These are phyloP conservation scores for Patellaria atrata DNA, from an alignment of 495 filamentous ascomycete species.

Conservation along the genomic window DNA sequence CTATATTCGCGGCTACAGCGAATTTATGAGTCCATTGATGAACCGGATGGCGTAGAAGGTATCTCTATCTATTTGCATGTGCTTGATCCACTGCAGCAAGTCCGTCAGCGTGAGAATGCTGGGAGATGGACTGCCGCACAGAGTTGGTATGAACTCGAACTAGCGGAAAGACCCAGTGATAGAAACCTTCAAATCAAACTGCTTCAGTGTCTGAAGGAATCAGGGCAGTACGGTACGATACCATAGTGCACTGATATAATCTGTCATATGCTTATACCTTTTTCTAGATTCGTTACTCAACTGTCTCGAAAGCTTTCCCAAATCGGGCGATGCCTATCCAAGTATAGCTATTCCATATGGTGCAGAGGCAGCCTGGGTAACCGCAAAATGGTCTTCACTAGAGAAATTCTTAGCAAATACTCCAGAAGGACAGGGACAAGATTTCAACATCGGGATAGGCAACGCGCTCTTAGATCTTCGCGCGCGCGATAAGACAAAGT, in stretches of 20 bases:
- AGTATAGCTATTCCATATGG: slow-evolving; percentile 60
- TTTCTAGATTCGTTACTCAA: slow-evolving; percentile 62
- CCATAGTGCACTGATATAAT: slow-evolving; percentile 3
- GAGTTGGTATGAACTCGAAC: slow-evolving; percentile 87
- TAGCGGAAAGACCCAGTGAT: slow-evolving; percentile 65
- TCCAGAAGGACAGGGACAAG: slow-evolving; percentile 32
- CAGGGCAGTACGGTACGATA: slow-evolving; percentile 66
- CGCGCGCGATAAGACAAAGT: slow-evolving; percentile 36
- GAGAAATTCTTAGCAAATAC: slow-evolving; percentile 49
- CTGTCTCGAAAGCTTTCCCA: slow-evolving; percentile 62
- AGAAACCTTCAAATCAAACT: slow-evolving; percentile 66
- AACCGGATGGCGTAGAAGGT: slow-evolving; percentile 91
- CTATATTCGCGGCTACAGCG: slow-evolving; percentile 69
- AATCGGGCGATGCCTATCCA: slow-evolving; percentile 31
- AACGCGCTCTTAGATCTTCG: slow-evolving; percentile 53
- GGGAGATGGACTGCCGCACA: slow-evolving; percentile 97
- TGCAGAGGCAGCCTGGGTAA: slow-evolving; percentile 83
- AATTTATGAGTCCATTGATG: slow-evolving; percentile 93
- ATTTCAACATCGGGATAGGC: slow-evolving; percentile 75
- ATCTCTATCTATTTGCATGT: slow-evolving; percentile 73
- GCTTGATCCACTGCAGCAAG: slow-evolving; percentile 78
- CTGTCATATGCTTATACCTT: slow-evolving; percentile 17
- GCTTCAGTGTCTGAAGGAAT: slow-evolving; percentile 78
- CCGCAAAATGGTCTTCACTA: slow-evolving; percentile 61
- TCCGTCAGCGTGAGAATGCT: slow-evolving; percentile 79